These are phyloP conservation scores for Microsporum audouinii DNA, from an alignment of 2,329 filamentous ascomycete species.

Conservation along the genomic window DNA sequence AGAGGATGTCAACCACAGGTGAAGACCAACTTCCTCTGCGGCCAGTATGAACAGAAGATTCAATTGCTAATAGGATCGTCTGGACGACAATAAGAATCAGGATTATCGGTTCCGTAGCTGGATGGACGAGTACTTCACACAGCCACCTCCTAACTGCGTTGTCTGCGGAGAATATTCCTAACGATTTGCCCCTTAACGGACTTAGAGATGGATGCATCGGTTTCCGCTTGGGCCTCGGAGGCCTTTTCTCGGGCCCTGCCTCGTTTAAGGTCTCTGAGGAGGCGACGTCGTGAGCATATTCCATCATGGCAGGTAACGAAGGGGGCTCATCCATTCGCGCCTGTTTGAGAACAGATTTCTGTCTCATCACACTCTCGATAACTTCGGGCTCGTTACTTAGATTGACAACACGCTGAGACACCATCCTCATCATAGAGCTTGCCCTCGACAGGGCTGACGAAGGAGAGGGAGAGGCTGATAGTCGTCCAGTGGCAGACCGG, in stretches of 20 bases:
- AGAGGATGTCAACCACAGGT: slow-evolving; percentile 58
- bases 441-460: slow-evolving; percentile 54
- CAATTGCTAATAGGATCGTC: slow-evolving; percentile 74
- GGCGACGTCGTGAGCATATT: slow-evolving; percentile 36
- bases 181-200: slow-evolving; percentile 71
- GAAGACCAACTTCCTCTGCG: slow-evolving; percentile 55
- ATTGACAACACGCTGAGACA: slow-evolving; percentile 97
- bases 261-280: slow-evolving; percentile 24
- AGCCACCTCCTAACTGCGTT: slow-evolving; percentile 62
- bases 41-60: slow-evolving; percentile 57
- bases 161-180: slow-evolving; percentile 73
- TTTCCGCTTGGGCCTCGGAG: slow-evolving; percentile 3
- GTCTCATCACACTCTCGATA: slow-evolving; percentile 58
- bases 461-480: slow-evolving; percentile 45
- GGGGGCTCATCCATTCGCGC: slow-evolving; percentile 43
- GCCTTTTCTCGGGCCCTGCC: slow-evolving; percentile 29
- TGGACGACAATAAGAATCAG: slow-evolving; percentile 80
- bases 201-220: slow-evolving; percentile 45
- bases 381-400: slow-evolving; percentile 85
- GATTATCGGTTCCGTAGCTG: slow-evolving; percentile 75
- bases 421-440: slow-evolving; percentile 65
- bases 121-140: slow-evolving; percentile 75
- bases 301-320: slow-evolving; percentile 37
- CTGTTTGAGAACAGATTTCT: slow-evolving; percentile 43
- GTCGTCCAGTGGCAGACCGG: slow-evolving; percentile 38